phyloP scores from a whole-genome alignment of 179 eudicot species.

The Actinidia arguta region DNA sequence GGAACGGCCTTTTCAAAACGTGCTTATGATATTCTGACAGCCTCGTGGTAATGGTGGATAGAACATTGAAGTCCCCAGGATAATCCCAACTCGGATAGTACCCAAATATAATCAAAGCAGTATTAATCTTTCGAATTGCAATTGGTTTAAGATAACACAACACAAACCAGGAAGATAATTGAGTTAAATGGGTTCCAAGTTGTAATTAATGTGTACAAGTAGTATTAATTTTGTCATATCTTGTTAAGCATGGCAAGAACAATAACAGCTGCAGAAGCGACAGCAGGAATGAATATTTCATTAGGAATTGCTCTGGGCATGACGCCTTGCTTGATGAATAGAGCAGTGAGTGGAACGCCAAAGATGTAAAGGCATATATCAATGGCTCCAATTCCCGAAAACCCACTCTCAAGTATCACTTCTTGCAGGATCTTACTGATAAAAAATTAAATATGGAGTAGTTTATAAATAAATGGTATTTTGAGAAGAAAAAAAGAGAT shows the following conservation, averaged over 20 bases:
- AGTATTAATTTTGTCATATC: constrained; percentile 45
- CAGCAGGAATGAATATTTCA: constrained; percentile 59
- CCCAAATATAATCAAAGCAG: too few species aligned
- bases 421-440: constrained; percentile 45
- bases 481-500: neutral
- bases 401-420: constrained; percentile 54
- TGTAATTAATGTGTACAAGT: too few species aligned
- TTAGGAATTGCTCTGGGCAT: constrained; percentile 58
- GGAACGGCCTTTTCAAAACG: neutral
- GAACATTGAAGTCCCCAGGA: too few species aligned
- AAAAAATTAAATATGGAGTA: neutral
- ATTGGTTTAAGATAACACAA: too few species aligned
- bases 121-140: too few species aligned
- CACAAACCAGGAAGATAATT: too few species aligned
- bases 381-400: constrained; percentile 64
- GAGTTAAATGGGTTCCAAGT: too few species aligned
- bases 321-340: constrained; percentile 53
- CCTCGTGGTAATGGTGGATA: too few species aligned
- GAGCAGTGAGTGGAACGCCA: constrained; percentile 60
- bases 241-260: constrained; percentile 60
- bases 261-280: constrained; percentile 68
- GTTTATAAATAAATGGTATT: neutral
- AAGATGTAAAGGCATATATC: constrained; percentile 62
- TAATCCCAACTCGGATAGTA: too few species aligned
- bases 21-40: too few species aligned